Base-by-base conservation (phyloP, 352 stramenopile species). In the Phytophthora boehmeriae region DNA sequence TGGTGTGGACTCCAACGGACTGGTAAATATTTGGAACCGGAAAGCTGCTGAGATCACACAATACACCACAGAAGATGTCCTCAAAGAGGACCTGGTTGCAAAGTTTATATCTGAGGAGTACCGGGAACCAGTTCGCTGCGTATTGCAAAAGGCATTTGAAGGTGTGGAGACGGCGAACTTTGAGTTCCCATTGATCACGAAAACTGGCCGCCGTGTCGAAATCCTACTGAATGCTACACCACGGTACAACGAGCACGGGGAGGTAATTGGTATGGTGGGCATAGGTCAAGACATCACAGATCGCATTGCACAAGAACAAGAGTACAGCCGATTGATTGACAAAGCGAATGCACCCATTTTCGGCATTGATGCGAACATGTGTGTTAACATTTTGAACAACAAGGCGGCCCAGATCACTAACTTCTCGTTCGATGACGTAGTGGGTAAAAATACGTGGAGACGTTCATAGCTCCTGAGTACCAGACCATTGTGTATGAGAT, bases 401-500 rank as follows among this genome's bases (percentile, higher is more conserved):
- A 86, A 80, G 53, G 78, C 78, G 5, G 71, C 75, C 10, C 71
- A 83, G 39, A 83, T 89, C 43, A 89, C 67, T 8, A 78, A 84
- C 39, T 88, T 78, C 48, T 57, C 51, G 14, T 52, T 60, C 10
- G 75, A 82, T 19, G 78, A 95, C 53, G 82, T 89, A 1, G 64
- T 81, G 2, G 74, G 78, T 16, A 64, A 88, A 27, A 74, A 80
- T 69, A 93, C 1, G 87, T 96, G 11, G 77, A 90, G 57, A 94
- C 78, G 9, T 97, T 97, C 54, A 95, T 95, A 27, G 87, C 80
- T 0, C 71, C 77, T 8, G 82, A 93, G 42, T 91, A 84, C 50
- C 76, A 80, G 6, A 70, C 76, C 13, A 79, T 84, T 28, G 85
- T 94, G 11, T 80, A 83, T 1, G 75, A 88, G 14, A 85, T 94